phyloP scores from a whole-genome alignment of 2,329 filamentous ascomycete species.

The Ceratocystiopsis sp. region DNA sequence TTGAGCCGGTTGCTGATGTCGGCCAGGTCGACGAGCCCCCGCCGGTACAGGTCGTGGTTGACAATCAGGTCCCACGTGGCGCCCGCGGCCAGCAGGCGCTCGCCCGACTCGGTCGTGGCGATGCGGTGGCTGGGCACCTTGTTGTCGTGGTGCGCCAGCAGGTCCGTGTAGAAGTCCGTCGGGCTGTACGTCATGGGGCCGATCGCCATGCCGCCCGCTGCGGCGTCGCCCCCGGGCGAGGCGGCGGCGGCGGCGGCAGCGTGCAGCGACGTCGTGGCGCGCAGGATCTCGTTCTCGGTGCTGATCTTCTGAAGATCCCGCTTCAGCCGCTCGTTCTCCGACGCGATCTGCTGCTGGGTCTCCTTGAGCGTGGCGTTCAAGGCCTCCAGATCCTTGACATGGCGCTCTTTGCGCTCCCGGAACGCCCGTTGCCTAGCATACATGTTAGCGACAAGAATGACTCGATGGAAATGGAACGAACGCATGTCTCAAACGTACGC shows the following conservation, averaged over 20 bases:
- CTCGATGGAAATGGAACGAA: too few relatives aligned
- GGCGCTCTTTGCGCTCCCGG: conserved; percentile 85
- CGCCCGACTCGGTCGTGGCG: conserved; percentile 45
- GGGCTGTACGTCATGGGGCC: conserved; percentile 57
- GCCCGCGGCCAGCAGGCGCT: conserved; percentile 53
- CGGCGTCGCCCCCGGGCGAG: conserved; percentile 25
- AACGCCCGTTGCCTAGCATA: conserved; percentile 71
- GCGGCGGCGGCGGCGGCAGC: conserved; percentile 12
- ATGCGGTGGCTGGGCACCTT: conserved; percentile 53
- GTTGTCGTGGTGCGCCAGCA: conserved; percentile 44
- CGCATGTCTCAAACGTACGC: conserved; percentile 40
- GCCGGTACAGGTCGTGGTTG: conserved; percentile 56
- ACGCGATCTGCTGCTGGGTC: conserved; percentile 51
- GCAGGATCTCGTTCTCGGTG: conserved; percentile 85
- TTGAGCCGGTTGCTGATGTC: conserved; percentile 68
- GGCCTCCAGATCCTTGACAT: conserved; percentile 75
- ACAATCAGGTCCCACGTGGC: conserved; percentile 87
- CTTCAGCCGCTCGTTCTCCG: conserved; percentile 77
- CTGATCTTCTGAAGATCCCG: conserved; percentile 66
- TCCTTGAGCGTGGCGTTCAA: conserved; percentile 67
- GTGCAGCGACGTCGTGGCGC: conserved; percentile 47
- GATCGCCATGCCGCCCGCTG: conserved; percentile 31
- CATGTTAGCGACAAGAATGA: too few relatives aligned
- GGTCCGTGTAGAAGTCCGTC: conserved; percentile 51
- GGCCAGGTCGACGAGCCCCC: conserved; percentile 63